These are phyloP conservation scores for Cercospora sojina DNA, from an alignment of 2,329 filamentous ascomycete species.

Conservation along the genomic window DNA sequence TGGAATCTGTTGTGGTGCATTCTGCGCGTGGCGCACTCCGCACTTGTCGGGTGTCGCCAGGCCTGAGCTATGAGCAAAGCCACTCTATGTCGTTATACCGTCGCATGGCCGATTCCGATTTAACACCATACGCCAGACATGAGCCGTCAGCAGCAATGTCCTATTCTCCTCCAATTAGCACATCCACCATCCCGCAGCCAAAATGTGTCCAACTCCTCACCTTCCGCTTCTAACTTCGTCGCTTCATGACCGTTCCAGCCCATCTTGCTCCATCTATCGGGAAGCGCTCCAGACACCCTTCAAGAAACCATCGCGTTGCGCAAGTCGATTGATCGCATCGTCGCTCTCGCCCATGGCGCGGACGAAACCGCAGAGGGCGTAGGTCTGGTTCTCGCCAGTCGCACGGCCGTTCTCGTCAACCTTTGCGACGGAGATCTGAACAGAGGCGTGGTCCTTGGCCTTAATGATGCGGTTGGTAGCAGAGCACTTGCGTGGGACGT, in stretches of 20 bases:
- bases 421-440: conserved; percentile 96
- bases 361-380: conserved; percentile 96
- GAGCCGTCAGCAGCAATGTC: conserved; percentile 16
- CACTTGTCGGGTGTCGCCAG: conserved; percentile 10
- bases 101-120: conserved; percentile 6
- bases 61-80: conserved; percentile 14
- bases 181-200: not conserved
- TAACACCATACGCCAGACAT: conserved; percentile 16
- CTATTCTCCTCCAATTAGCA: not conserved
- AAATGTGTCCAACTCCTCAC: not conserved
- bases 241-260: conserved; percentile 1
- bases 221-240: not conserved
- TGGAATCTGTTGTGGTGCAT: conserved; percentile 9
- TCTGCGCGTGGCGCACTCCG: conserved; percentile 13
- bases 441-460: conserved; percentile 98
- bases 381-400: conserved; percentile 95
- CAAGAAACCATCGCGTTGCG: conserved; percentile 93
- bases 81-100: conserved; percentile 8
- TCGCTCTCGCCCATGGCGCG: conserved; percentile 97
- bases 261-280: conserved; percentile 45
- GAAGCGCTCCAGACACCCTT: conserved; percentile 92
- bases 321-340: conserved; percentile 90
- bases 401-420: conserved; percentile 98
- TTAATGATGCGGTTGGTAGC: conserved; percentile 99
- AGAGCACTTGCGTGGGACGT: conserved; percentile 98